These are phyloP conservation scores for Wickerhamomyces rabaulensis DNA, from an alignment of 805 yeast species.

Conservation along the genomic window DNA sequence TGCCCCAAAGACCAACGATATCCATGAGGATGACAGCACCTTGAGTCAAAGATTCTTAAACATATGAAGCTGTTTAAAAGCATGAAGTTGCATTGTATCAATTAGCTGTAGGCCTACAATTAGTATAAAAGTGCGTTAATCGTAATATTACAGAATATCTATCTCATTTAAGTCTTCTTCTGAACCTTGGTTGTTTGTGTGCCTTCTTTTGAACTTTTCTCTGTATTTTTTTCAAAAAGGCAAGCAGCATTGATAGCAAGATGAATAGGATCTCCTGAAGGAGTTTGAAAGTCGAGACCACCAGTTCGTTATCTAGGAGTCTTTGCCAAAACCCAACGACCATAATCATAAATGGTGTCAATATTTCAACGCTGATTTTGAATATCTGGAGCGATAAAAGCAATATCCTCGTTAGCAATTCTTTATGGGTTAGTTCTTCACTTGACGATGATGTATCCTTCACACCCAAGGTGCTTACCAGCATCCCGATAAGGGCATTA, in stretches of 20 bases:
- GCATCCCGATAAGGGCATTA: neutral
- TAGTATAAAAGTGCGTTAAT: too few species aligned
- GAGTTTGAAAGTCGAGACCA: slow-evolving; percentile 1
- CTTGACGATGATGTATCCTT: neutral
- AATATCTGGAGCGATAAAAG: slow-evolving; percentile 9
- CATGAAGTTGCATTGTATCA: neutral
- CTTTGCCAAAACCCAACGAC: neutral
- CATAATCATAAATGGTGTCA: slow-evolving; percentile 5
- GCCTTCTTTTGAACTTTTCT: neutral
- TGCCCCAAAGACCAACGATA: slow-evolving; percentile 11
- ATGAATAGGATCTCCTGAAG: slow-evolving; percentile 10
- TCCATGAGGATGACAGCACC: slow-evolving; percentile 20
- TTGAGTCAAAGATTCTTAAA: slow-evolving; percentile 16
- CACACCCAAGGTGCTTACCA: neutral
- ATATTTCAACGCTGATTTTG: slow-evolving; percentile 7
- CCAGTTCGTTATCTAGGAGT: slow-evolving; percentile 5
- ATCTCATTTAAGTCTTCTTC: slow-evolving; percentile 26
- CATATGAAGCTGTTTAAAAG: slow-evolving; percentile 1
- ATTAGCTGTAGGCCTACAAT: too few species aligned
- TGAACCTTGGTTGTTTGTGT: neutral
- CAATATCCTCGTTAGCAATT: slow-evolving; percentile 6
- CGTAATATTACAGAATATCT: neutral
- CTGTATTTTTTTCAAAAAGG: slow-evolving; percentile 1
- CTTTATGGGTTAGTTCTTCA: neutral
- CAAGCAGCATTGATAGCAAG: slow-evolving; percentile 5